A percentile compares a stretch with the other conserved stretches of the same genome.
Evolutionary conservation across 495 filamentous ascomycete genomes (phyloP).

Genomic region (Aspergillus carlsbadensis): DNA sequence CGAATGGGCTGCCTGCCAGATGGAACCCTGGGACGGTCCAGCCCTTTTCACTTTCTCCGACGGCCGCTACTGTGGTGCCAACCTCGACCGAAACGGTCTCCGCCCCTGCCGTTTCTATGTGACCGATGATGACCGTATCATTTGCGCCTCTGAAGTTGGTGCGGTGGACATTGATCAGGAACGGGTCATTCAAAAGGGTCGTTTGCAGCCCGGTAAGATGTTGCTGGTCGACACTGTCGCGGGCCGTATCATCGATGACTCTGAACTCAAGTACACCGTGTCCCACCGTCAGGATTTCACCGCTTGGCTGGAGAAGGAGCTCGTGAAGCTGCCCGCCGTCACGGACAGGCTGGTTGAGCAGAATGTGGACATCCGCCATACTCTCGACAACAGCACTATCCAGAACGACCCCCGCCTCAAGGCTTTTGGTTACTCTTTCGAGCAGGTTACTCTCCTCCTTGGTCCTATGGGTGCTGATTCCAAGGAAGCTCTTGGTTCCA

Average conservation of each 20-base stretch:
- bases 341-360: conserved; percentile 55
- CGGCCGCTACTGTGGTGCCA: conserved; percentile 96
- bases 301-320: conserved; percentile 82
- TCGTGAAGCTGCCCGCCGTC: conserved; percentile 80
- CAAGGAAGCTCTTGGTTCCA: conserved; percentile 98
- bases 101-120: conserved; percentile 98
- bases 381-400: conserved; percentile 69
- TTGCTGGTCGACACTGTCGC: conserved; percentile 94
- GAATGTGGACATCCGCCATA: conserved; percentile 61
- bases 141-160: conserved; percentile 97
- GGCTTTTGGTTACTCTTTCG: conserved; percentile 94
- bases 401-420: conserved; percentile 84
- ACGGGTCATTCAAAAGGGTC: conserved; percentile 88
- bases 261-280: conserved; percentile 89
- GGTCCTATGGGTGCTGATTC: conserved; percentile 98
- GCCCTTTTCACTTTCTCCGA: conserved; percentile 98
- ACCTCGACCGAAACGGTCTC: conserved; percentile 96
- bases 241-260: conserved; percentile 93
- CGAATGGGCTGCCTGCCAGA: conserved; percentile 98
- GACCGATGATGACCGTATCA: conserved; percentile 96
- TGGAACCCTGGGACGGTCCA: conserved; percentile 99
- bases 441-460: conserved; percentile 91
- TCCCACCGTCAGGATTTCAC: conserved; percentile 82
- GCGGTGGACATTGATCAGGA: conserved; percentile 92
- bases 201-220: conserved; percentile 96